Conservation (phyloP, 2,329 filamentous ascomycete species). For the Triangularia verruculosa region DNA sequence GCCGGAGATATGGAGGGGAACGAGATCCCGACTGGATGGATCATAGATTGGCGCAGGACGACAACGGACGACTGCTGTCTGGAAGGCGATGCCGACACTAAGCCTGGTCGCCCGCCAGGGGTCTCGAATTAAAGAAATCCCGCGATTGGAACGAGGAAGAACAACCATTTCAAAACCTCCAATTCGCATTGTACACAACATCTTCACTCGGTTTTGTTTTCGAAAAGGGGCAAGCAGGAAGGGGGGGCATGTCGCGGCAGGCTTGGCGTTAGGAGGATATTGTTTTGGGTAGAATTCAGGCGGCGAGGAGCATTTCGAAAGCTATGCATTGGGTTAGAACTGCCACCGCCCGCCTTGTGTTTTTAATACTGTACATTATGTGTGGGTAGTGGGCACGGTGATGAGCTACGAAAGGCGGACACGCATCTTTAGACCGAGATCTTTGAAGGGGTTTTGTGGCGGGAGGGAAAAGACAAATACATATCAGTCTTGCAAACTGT, state of each 20-base stretch:
- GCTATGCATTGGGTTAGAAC: constrained; percentile 15
- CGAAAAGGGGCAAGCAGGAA: constrained; percentile 23
- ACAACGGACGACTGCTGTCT: background rate
- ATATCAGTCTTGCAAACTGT: background rate
- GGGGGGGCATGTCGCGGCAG: constrained; percentile 22
- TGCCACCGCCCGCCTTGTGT: constrained; percentile 9
- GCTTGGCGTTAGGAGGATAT: background rate
- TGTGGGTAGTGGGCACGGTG: background rate
- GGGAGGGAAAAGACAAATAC: background rate
- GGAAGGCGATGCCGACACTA: background rate
- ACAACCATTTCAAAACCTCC: background rate
- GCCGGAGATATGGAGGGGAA: background rate
- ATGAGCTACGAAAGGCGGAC: background rate
- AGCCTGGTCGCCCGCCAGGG: background rate
- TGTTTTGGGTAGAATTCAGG: background rate
- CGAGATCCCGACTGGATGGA: background rate
- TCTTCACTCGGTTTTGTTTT: constrained; percentile 29
- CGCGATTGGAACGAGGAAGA: background rate
- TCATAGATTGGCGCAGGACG: background rate
- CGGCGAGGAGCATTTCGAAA: background rate
- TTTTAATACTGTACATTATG: constrained; percentile 19
- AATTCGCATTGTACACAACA: constrained; percentile 20
- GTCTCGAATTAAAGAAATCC: background rate
- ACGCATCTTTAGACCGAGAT: constrained; percentile 1
- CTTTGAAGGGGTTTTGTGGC: background rate